Base-by-base conservation (phyloP, 2,329 filamentous ascomycete species). In the Geoglossum cookeanum region DNA sequence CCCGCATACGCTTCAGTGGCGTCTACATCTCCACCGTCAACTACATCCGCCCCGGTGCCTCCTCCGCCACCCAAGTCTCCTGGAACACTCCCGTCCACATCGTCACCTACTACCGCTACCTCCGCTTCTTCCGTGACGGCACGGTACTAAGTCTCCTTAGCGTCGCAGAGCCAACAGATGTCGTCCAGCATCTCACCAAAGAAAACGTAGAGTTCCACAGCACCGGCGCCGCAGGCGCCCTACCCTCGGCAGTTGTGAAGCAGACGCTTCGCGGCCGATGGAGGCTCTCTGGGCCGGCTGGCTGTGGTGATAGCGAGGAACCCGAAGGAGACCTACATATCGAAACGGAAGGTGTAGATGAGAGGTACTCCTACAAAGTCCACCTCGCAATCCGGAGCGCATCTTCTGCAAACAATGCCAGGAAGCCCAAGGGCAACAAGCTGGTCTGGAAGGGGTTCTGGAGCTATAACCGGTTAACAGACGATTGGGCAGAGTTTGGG, bases 11-110 rank as follows among this genome's bases (percentile, higher is more conserved):
- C 58, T 98, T 94, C 75, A 92, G 92, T 65, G 92, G 92, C 30
- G 85, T 88, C 70, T 98, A 98, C 72, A 97, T 98, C 69, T 87
- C 83, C 68, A 97, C 91, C 0, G 89, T 95, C 59, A 97, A 97
- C 72, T 98, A 98, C 71, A 81, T 87, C 55, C 85, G 92, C 29
- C 74, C 87, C 0, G 92, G 92, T 35, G 85, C 85, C 59, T 77
- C 83, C 9, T 83, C 81, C 2, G 77, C 79, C 22, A 84, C 82
- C 61, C 82, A 81, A 57, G 72, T 84, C 17, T 84, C 85, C 1
- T 95, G 90, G 87, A 75, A 74, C 64, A 84, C 79, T 29, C 90
- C 90, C 7, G 84, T 97, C 39, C 89, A 94, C 67, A 94, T 97
- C 59, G 89, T 98, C 54, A 98, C 92, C 0, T 98, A 97, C 72